phyloP scores from a whole-genome alignment of 1,139 yeast species.

The Saccharomyces hybrid region DNA sequence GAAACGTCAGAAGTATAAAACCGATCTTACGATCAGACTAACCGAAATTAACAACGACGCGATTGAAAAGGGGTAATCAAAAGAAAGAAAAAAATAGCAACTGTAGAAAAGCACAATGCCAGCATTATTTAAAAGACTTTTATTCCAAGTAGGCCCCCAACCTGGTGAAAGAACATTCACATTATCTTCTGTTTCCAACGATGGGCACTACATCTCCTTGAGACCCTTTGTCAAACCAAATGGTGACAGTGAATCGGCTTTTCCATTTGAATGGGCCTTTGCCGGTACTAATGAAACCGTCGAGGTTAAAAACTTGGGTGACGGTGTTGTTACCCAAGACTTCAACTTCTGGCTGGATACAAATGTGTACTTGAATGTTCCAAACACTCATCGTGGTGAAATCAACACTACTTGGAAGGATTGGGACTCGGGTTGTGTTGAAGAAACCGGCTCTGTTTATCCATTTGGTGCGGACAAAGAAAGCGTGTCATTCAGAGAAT shows the following conservation, averaged over 20 bases:
- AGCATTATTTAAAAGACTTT: slow-evolving; percentile 25
- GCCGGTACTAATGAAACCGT: slow-evolving; percentile 31
- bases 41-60: neutral
- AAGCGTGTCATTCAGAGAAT: slow-evolving; percentile 27
- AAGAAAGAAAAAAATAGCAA: neutral
- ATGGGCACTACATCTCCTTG: slow-evolving; percentile 32
- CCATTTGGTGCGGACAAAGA: slow-evolving; percentile 26
- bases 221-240: slow-evolving; percentile 30
- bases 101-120: slow-evolving; percentile 18
- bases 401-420: slow-evolving; percentile 27
- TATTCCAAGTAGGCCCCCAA: slow-evolving; percentile 26
- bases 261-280: slow-evolving; percentile 41
- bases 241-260: slow-evolving; percentile 23
- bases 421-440: slow-evolving; percentile 29
- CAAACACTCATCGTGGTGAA: slow-evolving; percentile 26
- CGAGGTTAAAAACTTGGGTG: slow-evolving; percentile 15
- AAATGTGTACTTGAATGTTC: slow-evolving; percentile 22
- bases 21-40: neutral
- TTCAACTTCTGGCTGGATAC: slow-evolving; percentile 28
- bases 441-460: slow-evolving; percentile 29
- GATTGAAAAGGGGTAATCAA: neutral
- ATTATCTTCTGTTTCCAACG: slow-evolving; percentile 25
- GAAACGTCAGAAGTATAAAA: neutral
- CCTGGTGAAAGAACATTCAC: slow-evolving; percentile 28
- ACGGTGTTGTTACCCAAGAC: slow-evolving; percentile 17